A percentile compares a stretch with the other conserved stretches of the same genome.
phyloP scores from a whole-genome alignment of 352 stramenopile species.

The Phytopythium litorale region DNA sequence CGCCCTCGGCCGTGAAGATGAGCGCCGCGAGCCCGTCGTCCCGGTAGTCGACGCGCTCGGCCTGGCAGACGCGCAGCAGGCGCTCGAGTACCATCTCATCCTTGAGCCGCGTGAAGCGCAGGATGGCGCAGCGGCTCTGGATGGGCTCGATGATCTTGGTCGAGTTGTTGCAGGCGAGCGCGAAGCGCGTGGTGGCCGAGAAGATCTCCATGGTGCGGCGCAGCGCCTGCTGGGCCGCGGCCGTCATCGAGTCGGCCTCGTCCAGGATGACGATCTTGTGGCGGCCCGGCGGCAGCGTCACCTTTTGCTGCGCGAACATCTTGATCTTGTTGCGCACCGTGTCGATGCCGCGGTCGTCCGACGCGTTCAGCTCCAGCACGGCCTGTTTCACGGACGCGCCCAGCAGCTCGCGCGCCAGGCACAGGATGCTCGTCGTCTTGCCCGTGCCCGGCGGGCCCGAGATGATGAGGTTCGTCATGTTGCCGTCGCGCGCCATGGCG shows the following conservation, averaged over 20 bases:
- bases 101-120: constrained; percentile 94
- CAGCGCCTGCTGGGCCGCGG: constrained; percentile 96
- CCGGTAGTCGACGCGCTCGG: constrained; percentile 85
- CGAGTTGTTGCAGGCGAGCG: constrained; percentile 97
- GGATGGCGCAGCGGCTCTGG: constrained; percentile 96
- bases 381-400: constrained; percentile 80
- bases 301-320: constrained; percentile 98
- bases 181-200: constrained; percentile 97
- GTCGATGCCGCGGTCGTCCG: constrained; percentile 92
- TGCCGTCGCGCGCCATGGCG: constrained; percentile 95
- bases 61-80: constrained; percentile 91
- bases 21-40: constrained; percentile 95
- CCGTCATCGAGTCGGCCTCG: constrained; percentile 98
- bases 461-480: constrained; percentile 99
- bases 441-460: constrained; percentile 90
- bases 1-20: constrained; percentile 98
- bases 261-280: constrained; percentile 99
- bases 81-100: constrained; percentile 96
- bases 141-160: constrained; percentile 99
- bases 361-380: constrained; percentile 98
- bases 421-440: constrained; percentile 93
- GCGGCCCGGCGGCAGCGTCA: constrained; percentile 85
- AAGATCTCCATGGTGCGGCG: constrained; percentile 99
- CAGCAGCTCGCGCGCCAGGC: constrained; percentile 87
- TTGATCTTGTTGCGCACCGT: constrained; percentile 98